Evolutionary conservation across 805 yeast genomes (phyloP).

Genomic region (Wickerhamomyces rabaulensis): DNA sequence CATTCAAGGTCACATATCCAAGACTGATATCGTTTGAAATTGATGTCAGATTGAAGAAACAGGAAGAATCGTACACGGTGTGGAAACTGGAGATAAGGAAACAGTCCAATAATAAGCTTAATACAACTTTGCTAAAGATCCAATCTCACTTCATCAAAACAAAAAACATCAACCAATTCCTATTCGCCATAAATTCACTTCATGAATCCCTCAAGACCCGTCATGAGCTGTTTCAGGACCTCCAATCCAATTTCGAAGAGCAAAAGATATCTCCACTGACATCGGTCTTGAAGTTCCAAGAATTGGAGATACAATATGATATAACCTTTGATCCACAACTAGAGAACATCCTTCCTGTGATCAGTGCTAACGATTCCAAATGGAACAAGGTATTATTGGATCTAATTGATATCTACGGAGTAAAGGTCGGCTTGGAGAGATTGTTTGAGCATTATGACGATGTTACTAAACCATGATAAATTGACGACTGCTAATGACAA

Average conservation of each 20-base stretch:
- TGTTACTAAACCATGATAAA: too few species aligned
- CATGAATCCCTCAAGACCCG: conserved; percentile 11
- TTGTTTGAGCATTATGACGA: background rate
- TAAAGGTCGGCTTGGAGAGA: conserved; percentile 2
- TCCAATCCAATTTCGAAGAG: background rate
- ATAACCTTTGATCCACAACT: conserved; percentile 2
- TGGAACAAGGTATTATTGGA: background rate
- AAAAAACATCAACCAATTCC: conserved; percentile 19
- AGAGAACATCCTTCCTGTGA: background rate
- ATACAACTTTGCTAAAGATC: conserved; percentile 12
- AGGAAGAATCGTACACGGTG: conserved; percentile 9
- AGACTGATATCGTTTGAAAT: conserved; percentile 11
- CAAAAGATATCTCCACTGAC: background rate
- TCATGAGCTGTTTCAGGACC: conserved; percentile 1
- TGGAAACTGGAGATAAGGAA: conserved; percentile 9
- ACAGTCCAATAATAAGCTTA: conserved; percentile 19
- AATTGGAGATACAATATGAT: conserved; percentile 1
- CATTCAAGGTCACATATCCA: conserved; percentile 11
- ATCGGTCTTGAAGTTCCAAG: conserved; percentile 1
- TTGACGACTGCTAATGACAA: background rate
- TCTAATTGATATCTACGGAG: conserved; percentile 3
- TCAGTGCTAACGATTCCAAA: background rate
- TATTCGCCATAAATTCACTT: conserved; percentile 14
- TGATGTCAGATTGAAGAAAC: conserved; percentile 10
- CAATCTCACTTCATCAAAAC: conserved; percentile 2